Percentiles rank a stretch among this genome's conserved stretches.
Conservation (phyloP, 2,329 filamentous ascomycete species). For the Aureobasidium vineae region DNA sequence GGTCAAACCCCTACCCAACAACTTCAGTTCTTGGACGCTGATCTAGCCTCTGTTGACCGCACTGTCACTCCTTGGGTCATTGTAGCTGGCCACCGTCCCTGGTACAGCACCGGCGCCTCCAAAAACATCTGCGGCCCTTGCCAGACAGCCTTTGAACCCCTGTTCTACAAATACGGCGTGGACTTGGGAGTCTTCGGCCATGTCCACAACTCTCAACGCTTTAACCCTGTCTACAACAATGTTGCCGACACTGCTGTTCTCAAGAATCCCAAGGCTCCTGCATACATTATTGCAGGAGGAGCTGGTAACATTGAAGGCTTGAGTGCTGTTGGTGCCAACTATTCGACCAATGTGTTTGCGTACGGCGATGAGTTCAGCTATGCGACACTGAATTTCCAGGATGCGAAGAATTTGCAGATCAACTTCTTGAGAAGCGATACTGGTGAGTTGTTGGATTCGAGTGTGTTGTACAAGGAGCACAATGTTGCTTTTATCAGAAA, state of each 20-base stretch:
- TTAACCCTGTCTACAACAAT: conserved; percentile 41
- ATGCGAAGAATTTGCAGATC: conserved; percentile 49
- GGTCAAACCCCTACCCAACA: conserved; percentile 49
- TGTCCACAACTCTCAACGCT: conserved; percentile 59
- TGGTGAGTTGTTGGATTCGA: conserved; percentile 34
- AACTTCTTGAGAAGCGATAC: conserved; percentile 53
- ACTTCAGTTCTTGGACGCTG: conserved; percentile 55
- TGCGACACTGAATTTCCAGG: conserved; percentile 49
- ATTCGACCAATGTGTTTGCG: conserved; percentile 49
- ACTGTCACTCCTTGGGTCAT: conserved; percentile 56
- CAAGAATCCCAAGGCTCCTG: conserved; percentile 53
- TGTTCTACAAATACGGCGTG: conserved; percentile 58
- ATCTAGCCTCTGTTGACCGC: conserved; percentile 58
- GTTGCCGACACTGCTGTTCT: conserved; percentile 44
- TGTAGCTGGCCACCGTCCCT: conserved; percentile 47
- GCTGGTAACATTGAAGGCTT: conserved; percentile 58
- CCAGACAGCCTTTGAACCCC: conserved; percentile 53
- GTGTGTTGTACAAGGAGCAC: conserved; percentile 32
- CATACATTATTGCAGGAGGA: conserved; percentile 58
- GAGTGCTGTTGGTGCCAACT: conserved; percentile 44
- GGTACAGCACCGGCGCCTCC: conserved; percentile 38
- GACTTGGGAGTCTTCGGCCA: conserved; percentile 59
- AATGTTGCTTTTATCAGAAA: conserved; percentile 10
- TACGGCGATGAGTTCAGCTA: conserved; percentile 56
- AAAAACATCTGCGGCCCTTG: conserved; percentile 47